A percentile compares a stretch with the other conserved stretches of the same genome.
Conservation (phyloP, 495 filamentous ascomycete species). For the Hyaloscypha hepaticicola region DNA sequence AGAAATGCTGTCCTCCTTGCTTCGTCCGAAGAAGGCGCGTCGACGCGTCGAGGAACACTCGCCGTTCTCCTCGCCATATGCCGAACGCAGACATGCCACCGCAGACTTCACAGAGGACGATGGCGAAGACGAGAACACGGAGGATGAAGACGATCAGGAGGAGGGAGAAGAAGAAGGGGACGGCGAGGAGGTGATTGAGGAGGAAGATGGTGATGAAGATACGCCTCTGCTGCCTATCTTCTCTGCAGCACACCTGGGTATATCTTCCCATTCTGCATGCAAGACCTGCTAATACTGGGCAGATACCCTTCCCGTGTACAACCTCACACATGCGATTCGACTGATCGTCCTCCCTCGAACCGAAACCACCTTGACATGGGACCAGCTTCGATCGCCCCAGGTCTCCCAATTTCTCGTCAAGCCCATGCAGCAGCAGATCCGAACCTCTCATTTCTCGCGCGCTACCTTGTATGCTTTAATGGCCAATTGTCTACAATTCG, state of each 20-base stretch:
- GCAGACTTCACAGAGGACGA: conserved; percentile 58
- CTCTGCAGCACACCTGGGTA: conserved; percentile 77
- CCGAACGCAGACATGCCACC: conserved; percentile 44
- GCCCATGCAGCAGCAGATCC: conserved; percentile 81
- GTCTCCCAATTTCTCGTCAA: conserved; percentile 94
- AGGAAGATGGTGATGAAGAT: conserved; percentile 57
- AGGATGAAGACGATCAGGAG: conserved; percentile 39
- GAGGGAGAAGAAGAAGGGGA: conserved; percentile 42
- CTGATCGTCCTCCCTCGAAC: conserved; percentile 75
- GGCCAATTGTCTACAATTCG: conserved; percentile 91
- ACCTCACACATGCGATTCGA: conserved; percentile 83
- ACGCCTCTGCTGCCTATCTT: conserved; percentile 77
- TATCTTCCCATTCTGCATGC: conserved; percentile 23
- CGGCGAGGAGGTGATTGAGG: conserved; percentile 45
- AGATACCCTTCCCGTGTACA: conserved; percentile 83
- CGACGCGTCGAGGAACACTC: conserved; percentile 39
- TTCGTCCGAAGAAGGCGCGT: conserved; percentile 31
- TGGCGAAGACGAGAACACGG: conserved; percentile 43
- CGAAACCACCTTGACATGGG: conserved; percentile 93
- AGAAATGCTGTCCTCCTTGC: conserved; percentile 34
- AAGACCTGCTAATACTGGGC: conserved; percentile 30
- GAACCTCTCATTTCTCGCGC: conserved; percentile 73
- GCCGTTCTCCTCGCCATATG: conserved; percentile 48
- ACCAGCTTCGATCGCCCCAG: conserved; percentile 90
- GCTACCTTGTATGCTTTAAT: conserved; percentile 87